Evolutionary conservation across 2,329 filamentous ascomycete species (phyloP).

Genomic region (Epichloe baconii): DNA sequence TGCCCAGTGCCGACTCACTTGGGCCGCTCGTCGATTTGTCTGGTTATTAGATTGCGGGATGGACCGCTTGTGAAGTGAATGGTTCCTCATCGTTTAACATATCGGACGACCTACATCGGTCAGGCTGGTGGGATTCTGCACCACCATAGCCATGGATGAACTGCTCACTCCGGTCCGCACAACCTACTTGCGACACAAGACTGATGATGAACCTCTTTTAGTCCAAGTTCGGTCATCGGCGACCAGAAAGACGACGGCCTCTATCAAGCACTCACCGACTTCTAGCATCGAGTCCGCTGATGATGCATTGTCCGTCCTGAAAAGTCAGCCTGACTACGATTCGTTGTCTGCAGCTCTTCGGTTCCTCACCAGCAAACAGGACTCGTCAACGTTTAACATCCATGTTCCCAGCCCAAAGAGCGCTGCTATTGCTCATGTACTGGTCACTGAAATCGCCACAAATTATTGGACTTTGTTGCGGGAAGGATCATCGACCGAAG

Average conservation of each 20-base stretch:
- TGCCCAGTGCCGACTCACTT: no score
- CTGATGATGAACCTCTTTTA: constrained; percentile 23
- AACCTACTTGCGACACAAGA: constrained; percentile 29
- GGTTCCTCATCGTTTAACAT: no score
- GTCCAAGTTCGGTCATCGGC: constrained; percentile 19
- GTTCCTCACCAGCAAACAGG: constrained; percentile 29
- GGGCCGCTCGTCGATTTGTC: no score
- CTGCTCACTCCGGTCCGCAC: constrained; percentile 42
- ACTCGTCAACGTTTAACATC: constrained; percentile 13
- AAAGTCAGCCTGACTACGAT: constrained; percentile 48
- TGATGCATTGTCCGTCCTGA: constrained; percentile 47
- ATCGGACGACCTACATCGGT: no score
- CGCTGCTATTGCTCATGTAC: constrained; percentile 60
- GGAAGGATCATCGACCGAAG: constrained; percentile 23
- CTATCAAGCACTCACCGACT: not conserved
- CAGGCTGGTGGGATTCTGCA: not conserved
- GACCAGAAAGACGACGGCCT: constrained; percentile 3
- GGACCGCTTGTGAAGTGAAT: no score
- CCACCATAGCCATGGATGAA: constrained; percentile 33
- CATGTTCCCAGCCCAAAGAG: constrained; percentile 47
- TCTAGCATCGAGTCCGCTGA: constrained; percentile 21
- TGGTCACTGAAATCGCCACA: constrained; percentile 63
- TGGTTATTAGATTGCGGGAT: no score
- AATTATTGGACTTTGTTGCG: constrained; percentile 66
- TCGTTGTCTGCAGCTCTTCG: constrained; percentile 37